Evolutionary conservation across 805 yeast species (phyloP).

Genomic region (Suhomyces sp.): DNA sequence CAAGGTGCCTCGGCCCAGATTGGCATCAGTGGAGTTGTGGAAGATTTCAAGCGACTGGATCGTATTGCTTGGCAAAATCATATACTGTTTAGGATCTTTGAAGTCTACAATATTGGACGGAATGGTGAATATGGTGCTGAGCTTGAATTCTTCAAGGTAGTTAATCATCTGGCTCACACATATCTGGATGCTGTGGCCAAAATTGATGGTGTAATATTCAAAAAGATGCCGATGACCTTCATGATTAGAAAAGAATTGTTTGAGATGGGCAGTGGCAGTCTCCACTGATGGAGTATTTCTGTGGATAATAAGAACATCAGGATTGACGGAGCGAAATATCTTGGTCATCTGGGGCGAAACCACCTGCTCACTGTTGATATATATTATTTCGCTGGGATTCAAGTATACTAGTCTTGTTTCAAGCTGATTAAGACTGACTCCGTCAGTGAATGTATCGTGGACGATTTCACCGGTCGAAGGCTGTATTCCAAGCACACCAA

Average conservation of each 20-base stretch:
- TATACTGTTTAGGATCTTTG: constrained; percentile 42
- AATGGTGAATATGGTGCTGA: constrained; percentile 55
- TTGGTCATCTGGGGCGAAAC: constrained; percentile 22
- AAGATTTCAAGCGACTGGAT: constrained; percentile 74
- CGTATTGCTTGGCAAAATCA: constrained; percentile 62
- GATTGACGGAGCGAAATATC: constrained; percentile 14
- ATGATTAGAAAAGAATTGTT: constrained; percentile 24
- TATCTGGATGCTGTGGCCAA: constrained; percentile 19
- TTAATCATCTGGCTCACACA: constrained; percentile 47
- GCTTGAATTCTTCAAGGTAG: constrained; percentile 62
- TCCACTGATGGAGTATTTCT: background rate
- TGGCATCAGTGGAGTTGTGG: constrained; percentile 54
- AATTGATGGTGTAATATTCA: constrained; percentile 25
- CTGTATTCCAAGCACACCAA: constrained; percentile 59
- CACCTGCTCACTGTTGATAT: constrained; percentile 32
- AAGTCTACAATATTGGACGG: constrained; percentile 53
- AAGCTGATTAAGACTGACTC: constrained; percentile 52
- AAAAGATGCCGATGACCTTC: constrained; percentile 15
- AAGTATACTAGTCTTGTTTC: constrained; percentile 74
- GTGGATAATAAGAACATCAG: constrained; percentile 3
- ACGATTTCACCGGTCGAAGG: constrained; percentile 74
- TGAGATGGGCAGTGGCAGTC: constrained; percentile 12
- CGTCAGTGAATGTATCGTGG: constrained; percentile 68
- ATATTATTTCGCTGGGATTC: constrained; percentile 71
- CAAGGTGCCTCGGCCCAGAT: constrained; percentile 61